phyloP scores from a whole-genome alignment of 1,139 yeast species.

The Wickerhamomyces sp. region DNA sequence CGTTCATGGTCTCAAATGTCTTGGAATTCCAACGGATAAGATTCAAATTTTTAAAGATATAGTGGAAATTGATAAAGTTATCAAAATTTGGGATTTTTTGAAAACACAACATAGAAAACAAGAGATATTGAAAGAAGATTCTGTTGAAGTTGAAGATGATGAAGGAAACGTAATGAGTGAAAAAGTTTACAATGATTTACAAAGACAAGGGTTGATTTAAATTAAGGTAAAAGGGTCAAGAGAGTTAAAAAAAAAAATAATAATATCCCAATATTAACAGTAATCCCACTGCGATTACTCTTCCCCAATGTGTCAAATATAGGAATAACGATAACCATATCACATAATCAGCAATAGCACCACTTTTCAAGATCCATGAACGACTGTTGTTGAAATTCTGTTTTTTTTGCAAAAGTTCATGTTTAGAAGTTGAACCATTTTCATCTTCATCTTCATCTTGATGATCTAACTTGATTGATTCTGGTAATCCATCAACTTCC shows the following conservation, averaged over 20 bases:
- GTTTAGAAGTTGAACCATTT: conserved; percentile 2
- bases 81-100: conserved; percentile 47
- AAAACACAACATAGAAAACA: conserved; percentile 34
- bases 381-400: neutral
- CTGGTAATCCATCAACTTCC: conserved; percentile 11
- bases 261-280: neutral
- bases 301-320: too few relatives aligned
- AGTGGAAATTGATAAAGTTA: conserved; percentile 63
- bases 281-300: too few relatives aligned
- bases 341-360: neutral
- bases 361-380: neutral
- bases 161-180: conserved; percentile 91
- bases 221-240: neutral
- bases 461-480: too few relatives aligned
- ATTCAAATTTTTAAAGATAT: conserved; percentile 58
- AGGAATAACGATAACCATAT: conserved; percentile 1
- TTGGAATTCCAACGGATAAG: conserved; percentile 54
- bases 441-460: too few relatives aligned
- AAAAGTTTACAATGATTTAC: conserved; percentile 75
- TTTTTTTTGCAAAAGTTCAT: neutral
- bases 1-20: conserved; percentile 62
- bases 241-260: neutral
- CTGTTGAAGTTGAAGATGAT: conserved; percentile 82
- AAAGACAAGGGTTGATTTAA: conserved; percentile 71
- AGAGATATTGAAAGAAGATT: conserved; percentile 45